phyloP scores from a whole-genome alignment of 2,329 filamentous ascomycete species.

The Fusarium sambucinum region DNA sequence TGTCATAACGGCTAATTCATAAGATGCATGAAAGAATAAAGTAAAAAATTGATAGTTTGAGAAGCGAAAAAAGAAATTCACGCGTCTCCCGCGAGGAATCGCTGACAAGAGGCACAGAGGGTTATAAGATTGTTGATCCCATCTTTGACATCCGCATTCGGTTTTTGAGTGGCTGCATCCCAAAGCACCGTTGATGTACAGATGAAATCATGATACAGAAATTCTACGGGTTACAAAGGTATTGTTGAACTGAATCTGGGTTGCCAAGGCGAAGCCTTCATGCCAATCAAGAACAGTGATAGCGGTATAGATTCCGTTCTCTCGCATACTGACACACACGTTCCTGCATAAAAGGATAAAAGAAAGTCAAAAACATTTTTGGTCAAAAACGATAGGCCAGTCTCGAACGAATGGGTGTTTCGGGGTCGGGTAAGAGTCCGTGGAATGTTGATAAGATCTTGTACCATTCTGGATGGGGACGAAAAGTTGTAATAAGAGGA shows the following conservation, averaged over 20 bases:
- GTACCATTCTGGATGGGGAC: background rate
- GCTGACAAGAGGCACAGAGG: background rate
- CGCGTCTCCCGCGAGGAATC: background rate
- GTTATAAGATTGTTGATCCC: slow-evolving; percentile 28
- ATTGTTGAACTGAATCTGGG: slow-evolving; percentile 36
- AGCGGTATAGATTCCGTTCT: slow-evolving; percentile 21
- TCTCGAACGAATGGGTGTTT: background rate
- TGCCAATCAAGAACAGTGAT: slow-evolving; percentile 16
- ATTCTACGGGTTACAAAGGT: slow-evolving; percentile 6
- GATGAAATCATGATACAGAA: background rate
- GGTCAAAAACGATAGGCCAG: background rate
- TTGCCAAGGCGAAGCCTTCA: slow-evolving; percentile 38
- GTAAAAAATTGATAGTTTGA: slow-evolving; percentile 5
- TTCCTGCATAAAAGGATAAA: slow-evolving; percentile 27
- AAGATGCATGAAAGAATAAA: slow-evolving; percentile 7
- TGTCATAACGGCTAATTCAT: slow-evolving; percentile 1
- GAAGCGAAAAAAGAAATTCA: background rate
- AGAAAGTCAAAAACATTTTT: slow-evolving; percentile 7
- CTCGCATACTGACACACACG: slow-evolving; percentile 2
- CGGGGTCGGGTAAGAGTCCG: background rate
- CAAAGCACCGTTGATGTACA: background rate
- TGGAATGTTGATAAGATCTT: slow-evolving; percentile 30
- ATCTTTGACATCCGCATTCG: slow-evolving; percentile 25
- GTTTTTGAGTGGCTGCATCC: background rate
- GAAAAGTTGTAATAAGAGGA: no score